Conservation (phyloP, 495 filamentous ascomycete genomes). For the Podospora appendiculata region DNA sequence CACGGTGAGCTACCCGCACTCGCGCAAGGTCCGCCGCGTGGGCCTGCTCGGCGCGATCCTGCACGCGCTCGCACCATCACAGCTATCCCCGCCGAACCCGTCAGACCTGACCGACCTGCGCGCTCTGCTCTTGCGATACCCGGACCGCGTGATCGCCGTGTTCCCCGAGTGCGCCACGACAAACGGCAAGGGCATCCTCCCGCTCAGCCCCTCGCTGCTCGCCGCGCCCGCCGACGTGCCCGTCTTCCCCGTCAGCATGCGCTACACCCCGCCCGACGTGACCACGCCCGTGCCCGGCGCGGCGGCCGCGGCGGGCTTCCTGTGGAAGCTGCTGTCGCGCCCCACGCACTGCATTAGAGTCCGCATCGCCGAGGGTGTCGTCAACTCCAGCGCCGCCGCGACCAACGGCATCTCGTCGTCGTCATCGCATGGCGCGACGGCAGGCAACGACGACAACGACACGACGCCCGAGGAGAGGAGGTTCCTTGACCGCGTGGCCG, state of each 20-base stretch:
- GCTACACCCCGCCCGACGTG: slow-evolving; percentile 81
- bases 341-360: slow-evolving; percentile 87
- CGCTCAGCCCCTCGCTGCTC: slow-evolving; percentile 67
- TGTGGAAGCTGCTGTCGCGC: slow-evolving; percentile 79
- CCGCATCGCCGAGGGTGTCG: slow-evolving; percentile 68
- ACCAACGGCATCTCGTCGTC: slow-evolving; percentile 15
- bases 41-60: slow-evolving; percentile 67
- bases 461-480: slow-evolving; percentile 49
- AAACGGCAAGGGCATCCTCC: slow-evolving; percentile 85
- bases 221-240: slow-evolving; percentile 52
- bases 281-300: slow-evolving; percentile 78
- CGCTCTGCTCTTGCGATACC: slow-evolving; percentile 57
- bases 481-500: slow-evolving; percentile 66
- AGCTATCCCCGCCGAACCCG: slow-evolving; percentile 37
- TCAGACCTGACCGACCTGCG: slow-evolving; percentile 48
- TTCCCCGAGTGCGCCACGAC: slow-evolving; percentile 93
- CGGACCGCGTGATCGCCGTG: slow-evolving; percentile 66
- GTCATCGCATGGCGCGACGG: slow-evolving; percentile 5
- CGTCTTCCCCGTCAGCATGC: slow-evolving; percentile 83
- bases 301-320: slow-evolving; percentile 47
- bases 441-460: slow-evolving; percentile 25
- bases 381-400: slow-evolving; percentile 25
- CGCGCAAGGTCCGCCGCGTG: slow-evolving; percentile 64
- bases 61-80: slow-evolving; percentile 58
- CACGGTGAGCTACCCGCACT: slow-evolving; percentile 68